Base-by-base conservation (phyloP, 257 asterid genomes). In the Echium plantagineum region DNA sequence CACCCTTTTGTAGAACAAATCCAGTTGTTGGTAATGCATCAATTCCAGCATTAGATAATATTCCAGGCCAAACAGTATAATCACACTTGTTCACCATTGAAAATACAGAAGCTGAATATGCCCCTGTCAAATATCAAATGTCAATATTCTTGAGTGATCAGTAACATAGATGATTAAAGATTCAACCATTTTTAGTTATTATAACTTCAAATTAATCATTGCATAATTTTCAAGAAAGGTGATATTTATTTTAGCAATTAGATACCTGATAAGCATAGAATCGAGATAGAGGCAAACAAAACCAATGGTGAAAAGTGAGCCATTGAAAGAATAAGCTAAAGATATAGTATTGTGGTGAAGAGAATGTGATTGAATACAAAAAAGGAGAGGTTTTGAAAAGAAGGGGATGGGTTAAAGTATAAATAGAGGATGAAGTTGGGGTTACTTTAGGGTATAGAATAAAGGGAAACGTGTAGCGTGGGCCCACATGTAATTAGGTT, bases 51-150 rank as follows among this genome's bases (percentile, higher is more conserved):
- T 81, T 83, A 4, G 96, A 85, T 58, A 90, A 58, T 62, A 90
- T 72, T 53, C 97, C 97, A 0, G 97, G 97, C 97, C 97, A 90
- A 1, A 90, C 82, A 7, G 95, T 78, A 79, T 72, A 73, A 5
- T 62, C 55, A 62, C 98, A 90, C 64, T 78, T 90, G 84, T 90
- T 90, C 2, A 85, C 77, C 0, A 90, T 60, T 30, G 94, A 83
- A 52, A 90, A 90, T 52, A 85, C 79, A 9, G 91, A 85, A 15
- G 87, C 46, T 28, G 84, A 83, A 59, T 71, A 15, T 53, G 76
- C 87, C 21, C 84, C 97, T 84, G 77, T 18, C 18, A 42, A 15
- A 28, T 24, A 18, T 31, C 1, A 28, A 26, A 52, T 51, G 4
- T 3, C 35, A 48, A 7, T 22, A 64, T 60, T 8, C 24, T 1